These are phyloP conservation scores for Erysimum cheiri DNA, from an alignment of 441 rosid species.

Conservation along the genomic window DNA sequence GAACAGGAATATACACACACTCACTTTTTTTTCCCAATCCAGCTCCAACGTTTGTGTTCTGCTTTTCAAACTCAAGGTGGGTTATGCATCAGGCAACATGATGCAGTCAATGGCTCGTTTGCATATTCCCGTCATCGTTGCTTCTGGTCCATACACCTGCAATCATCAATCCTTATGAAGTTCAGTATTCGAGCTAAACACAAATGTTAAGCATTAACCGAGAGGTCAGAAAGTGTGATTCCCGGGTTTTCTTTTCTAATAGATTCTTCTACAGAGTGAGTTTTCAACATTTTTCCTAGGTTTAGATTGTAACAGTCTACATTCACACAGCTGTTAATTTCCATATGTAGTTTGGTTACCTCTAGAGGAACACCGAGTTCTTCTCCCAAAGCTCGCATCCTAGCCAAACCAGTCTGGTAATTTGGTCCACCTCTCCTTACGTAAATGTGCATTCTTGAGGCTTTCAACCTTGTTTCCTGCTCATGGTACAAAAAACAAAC, in stretches of 20 bases:
- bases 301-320: not conserved
- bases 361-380: constrained; percentile 86
- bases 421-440: constrained; percentile 97
- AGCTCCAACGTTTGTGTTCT: constrained; percentile 3
- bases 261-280: not conserved
- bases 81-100: constrained; percentile 59
- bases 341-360: constrained; percentile 51
- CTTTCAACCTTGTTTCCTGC: constrained; percentile 84
- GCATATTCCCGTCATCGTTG: constrained; percentile 94
- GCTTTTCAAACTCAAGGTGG: not conserved
- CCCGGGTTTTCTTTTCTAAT: not conserved
- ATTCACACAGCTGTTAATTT: not conserved
- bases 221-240: not conserved
- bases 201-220: not conserved
- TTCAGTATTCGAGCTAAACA: constrained; percentile 3
- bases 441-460: constrained; percentile 88
- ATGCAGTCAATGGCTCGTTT: constrained; percentile 83
- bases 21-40: constrained; percentile 14
- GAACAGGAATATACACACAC: not conserved
- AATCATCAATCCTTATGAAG: constrained; percentile 23
- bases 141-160: constrained; percentile 88
- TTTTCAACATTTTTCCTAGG: not conserved
- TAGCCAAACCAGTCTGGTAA: constrained; percentile 85
- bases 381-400: constrained; percentile 81
- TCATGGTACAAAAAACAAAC: constrained; percentile 21